Conservation (phyloP, 108 stramenopile genomes). For the Pseudonitzschia pungens region DNA sequence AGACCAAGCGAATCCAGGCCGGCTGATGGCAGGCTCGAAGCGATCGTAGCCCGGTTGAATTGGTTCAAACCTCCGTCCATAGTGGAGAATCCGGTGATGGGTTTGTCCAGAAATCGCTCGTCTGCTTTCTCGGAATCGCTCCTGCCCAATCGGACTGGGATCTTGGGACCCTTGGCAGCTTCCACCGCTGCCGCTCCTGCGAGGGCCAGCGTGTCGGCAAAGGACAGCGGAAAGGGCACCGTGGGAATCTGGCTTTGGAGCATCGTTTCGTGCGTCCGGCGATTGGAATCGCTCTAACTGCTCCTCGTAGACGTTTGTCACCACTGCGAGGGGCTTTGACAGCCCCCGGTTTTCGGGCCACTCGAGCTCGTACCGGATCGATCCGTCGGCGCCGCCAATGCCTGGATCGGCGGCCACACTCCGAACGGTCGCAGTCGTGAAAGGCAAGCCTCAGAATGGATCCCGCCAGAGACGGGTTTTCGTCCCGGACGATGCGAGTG, state of each 20-base stretch:
- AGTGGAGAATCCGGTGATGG: slow-evolving; percentile 6
- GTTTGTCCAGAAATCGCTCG: slow-evolving; percentile 21
- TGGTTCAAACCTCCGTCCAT: background rate
- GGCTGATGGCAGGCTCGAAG: slow-evolving; percentile 52
- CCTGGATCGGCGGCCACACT: slow-evolving; percentile 14
- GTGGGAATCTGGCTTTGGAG: background rate
- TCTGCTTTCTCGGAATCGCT: slow-evolving; percentile 41
- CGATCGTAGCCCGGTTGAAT: slow-evolving; percentile 35
- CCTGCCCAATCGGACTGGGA: slow-evolving; percentile 46
- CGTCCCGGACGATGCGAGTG: slow-evolving; percentile 1
- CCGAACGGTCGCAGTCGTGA: slow-evolving; percentile 57
- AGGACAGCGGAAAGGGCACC: slow-evolving; percentile 18
- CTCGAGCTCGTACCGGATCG: slow-evolving; percentile 58
- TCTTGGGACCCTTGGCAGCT: slow-evolving; percentile 44
- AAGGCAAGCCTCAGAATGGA: slow-evolving; percentile 55
- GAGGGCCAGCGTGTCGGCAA: slow-evolving; percentile 64
- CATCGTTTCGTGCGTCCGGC: background rate
- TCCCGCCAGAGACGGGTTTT: slow-evolving; percentile 37
- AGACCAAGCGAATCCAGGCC: slow-evolving; percentile 58
- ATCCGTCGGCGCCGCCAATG: slow-evolving; percentile 57
- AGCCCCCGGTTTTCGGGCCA: slow-evolving; percentile 60
- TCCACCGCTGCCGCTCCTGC: slow-evolving; percentile 53
- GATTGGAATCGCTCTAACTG: background rate
- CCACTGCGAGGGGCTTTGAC: slow-evolving; percentile 41
- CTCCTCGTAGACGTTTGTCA: slow-evolving; percentile 23